Conservation (phyloP, 345 rosid genomes). For the Bruguiera gymnorhiza region DNA sequence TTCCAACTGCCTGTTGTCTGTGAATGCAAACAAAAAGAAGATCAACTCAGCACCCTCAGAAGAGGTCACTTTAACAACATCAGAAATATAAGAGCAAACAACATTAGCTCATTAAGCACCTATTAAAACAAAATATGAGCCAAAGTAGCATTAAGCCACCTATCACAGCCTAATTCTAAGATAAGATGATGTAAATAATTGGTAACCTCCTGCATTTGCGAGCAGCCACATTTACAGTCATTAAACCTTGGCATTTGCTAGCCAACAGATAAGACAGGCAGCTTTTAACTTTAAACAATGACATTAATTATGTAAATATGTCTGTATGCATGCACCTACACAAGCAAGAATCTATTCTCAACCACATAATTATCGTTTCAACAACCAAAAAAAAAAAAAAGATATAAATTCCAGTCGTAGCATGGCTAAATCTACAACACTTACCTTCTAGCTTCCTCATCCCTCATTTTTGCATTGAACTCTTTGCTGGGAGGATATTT, state of each 20-base stretch:
- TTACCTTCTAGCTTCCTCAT: constrained; percentile 92
- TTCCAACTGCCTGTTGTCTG: constrained; percentile 78
- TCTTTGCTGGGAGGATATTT: constrained; percentile 97
- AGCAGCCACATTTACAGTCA: not conserved
- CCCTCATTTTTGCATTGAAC: constrained; percentile 91
- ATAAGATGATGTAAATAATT: not conserved
- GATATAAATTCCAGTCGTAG: not conserved
- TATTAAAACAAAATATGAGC: not conserved
- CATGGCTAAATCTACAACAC: constrained; percentile 1
- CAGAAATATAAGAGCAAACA: constrained; percentile 1
- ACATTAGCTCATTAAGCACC: not conserved
- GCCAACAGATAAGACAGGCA: not conserved
- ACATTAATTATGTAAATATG: not conserved
- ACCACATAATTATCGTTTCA: too few species aligned
- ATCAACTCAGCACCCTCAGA: not conserved
- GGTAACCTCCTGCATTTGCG: not conserved
- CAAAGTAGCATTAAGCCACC: not conserved
- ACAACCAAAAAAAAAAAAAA: not conserved
- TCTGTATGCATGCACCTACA: too few species aligned
- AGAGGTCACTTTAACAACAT: not conserved
- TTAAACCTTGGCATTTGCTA: not conserved
- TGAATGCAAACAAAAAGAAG: constrained; percentile 17
- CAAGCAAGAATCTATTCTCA: too few species aligned
- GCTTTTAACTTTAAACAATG: not conserved
- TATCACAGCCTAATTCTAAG: not conserved